Conservation (phyloP, 2,329 filamentous ascomycete species). For the Colletotrichum aenigma region DNA sequence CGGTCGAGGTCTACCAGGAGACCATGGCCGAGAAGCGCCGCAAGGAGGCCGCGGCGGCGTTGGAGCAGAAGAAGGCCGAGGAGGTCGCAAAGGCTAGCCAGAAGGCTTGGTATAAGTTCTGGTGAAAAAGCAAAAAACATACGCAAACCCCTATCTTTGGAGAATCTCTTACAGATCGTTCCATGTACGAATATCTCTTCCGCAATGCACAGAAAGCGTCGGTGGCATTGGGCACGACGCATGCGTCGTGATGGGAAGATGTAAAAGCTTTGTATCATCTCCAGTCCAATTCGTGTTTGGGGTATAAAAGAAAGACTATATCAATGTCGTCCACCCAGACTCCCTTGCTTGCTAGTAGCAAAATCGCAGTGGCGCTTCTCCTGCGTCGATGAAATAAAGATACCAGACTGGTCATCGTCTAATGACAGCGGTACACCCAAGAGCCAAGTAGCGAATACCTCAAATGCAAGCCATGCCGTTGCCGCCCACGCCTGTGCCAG, state of each 20-base stretch:
- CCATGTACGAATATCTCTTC: neutral
- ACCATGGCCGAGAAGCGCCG: constrained; percentile 44
- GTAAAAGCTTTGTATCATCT: constrained; percentile 1
- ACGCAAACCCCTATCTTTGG: neutral
- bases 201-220: neutral
- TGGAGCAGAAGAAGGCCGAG: constrained; percentile 31
- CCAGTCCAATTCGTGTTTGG: neutral
- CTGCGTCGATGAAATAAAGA: neutral
- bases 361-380: neutral
- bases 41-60: constrained; percentile 45
- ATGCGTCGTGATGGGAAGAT: neutral
- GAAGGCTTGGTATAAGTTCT: constrained; percentile 61
- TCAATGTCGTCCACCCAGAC: neutral
- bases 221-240: neutral
- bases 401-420: neutral
- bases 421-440: neutral
- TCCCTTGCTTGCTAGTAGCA: neutral
- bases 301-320: constrained; percentile 22
- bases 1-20: constrained; percentile 68
- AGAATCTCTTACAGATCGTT: neutral
- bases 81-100: constrained; percentile 33
- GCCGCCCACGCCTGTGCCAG: neutral
- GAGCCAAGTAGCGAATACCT: neutral
- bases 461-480: neutral
- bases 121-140: constrained; percentile 37